phyloP scores from a whole-genome alignment of 257 asterid species.

The Nicotiana benthamiana region DNA sequence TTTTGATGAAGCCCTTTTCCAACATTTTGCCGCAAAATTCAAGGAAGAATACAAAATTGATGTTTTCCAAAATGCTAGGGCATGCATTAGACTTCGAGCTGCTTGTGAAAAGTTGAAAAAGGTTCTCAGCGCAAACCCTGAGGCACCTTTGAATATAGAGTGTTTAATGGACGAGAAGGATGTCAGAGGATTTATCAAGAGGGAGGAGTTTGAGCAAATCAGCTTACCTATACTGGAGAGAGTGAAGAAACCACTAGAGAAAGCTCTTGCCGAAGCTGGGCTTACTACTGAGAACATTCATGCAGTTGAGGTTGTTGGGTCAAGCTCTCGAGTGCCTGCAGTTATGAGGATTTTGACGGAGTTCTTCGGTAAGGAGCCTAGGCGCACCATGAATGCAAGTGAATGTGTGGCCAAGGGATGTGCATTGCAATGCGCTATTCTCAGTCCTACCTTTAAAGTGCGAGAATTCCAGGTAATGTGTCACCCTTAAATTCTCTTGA shows the following conservation, averaged over 20 bases:
- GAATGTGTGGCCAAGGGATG: slow-evolving; percentile 94
- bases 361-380: slow-evolving; percentile 83
- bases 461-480: slow-evolving; percentile 72
- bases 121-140: slow-evolving; percentile 84
- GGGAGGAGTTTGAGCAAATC: slow-evolving; percentile 86
- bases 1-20: slow-evolving; percentile 84
- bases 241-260: slow-evolving; percentile 85
- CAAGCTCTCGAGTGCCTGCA: slow-evolving; percentile 94
- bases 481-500: neutral
- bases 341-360: slow-evolving; percentile 68
- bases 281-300: slow-evolving; percentile 50
- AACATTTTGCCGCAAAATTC: slow-evolving; percentile 83
- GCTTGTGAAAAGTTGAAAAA: slow-evolving; percentile 31
- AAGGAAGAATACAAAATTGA: slow-evolving; percentile 89
- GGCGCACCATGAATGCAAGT: slow-evolving; percentile 98
- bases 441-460: slow-evolving; percentile 90
- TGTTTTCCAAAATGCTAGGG: slow-evolving; percentile 79
- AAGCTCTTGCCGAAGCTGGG: slow-evolving; percentile 80
- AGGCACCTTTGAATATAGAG: slow-evolving; percentile 88
- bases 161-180: slow-evolving; percentile 96
- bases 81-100: slow-evolving; percentile 90
- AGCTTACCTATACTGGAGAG: slow-evolving; percentile 81
- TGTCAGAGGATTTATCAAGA: slow-evolving; percentile 80
- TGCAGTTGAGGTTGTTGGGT: slow-evolving; percentile 88
- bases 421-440: slow-evolving; percentile 86